Percentiles rank a stretch among this genome's conserved stretches.
These are phyloP conservation scores for Trichoderma citrinoviride DNA, from an alignment of 2,329 filamentous ascomycete species.

Conservation along the genomic window DNA sequence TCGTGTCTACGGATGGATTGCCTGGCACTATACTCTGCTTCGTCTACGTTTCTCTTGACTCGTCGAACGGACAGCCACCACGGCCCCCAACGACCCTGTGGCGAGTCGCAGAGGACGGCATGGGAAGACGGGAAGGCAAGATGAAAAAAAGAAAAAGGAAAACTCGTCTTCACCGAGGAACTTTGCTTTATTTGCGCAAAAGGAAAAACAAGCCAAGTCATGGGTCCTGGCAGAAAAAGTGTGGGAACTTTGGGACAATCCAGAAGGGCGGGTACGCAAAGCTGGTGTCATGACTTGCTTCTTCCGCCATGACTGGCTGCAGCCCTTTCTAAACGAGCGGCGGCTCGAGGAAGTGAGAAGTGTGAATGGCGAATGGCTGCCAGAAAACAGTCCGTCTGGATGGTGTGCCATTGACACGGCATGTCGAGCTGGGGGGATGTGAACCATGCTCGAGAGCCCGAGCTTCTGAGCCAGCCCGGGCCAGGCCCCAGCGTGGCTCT, in stretches of 20 bases:
- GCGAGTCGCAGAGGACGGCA: background rate
- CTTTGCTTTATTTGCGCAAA: slow-evolving; percentile 8
- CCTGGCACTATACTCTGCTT: background rate
- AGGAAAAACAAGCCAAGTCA: background rate
- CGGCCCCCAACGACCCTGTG: background rate
- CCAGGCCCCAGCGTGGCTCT: slow-evolving; percentile 4
- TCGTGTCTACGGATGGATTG: background rate
- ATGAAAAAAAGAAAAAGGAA: background rate
- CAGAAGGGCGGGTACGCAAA: slow-evolving; percentile 8
- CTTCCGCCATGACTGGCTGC: slow-evolving; percentile 8
- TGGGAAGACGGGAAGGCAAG: background rate
- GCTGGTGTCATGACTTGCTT: slow-evolving; percentile 17
- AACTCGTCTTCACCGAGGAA: background rate
- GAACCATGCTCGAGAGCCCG: slow-evolving; percentile 12
- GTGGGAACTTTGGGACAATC: slow-evolving; percentile 2
- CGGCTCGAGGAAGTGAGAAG: background rate
- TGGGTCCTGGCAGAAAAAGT: slow-evolving; percentile 3
- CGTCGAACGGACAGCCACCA: too few species aligned
- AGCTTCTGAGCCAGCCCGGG: background rate
- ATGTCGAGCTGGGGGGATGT: slow-evolving; percentile 15
- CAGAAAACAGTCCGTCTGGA: background rate
- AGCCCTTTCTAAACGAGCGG: background rate
- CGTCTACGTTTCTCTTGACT: background rate
- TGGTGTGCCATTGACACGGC: slow-evolving; percentile 19
- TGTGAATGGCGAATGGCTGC: too few species aligned